These are phyloP conservation scores for Sporothrix brunneoviolacea DNA, from an alignment of 2,329 filamentous ascomycete genomes.

Conservation along the genomic window DNA sequence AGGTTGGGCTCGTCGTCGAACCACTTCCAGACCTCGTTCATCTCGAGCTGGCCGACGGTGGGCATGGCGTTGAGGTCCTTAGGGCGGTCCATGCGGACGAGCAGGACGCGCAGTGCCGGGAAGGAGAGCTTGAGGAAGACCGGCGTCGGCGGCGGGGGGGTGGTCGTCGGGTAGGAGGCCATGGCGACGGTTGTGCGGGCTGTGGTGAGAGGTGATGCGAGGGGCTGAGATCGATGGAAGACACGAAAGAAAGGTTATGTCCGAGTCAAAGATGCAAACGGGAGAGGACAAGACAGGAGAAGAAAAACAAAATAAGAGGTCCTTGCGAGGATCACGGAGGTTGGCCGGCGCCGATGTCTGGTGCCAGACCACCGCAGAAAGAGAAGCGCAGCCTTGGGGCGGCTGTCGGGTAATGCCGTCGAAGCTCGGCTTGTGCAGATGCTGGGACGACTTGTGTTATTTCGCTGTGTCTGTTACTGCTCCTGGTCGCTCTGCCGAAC, in stretches of 20 bases:
- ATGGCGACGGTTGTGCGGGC: background rate
- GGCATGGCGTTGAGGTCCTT: conserved; percentile 40
- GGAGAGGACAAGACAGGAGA: background rate
- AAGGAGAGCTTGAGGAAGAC: conserved; percentile 33
- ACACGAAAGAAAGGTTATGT: background rate
- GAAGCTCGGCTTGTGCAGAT: conserved; percentile 5
- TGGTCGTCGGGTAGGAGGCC: conserved; percentile 21
- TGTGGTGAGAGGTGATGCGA: background rate
- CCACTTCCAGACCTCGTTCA: conserved; percentile 44
- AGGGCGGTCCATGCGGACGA: conserved; percentile 47
- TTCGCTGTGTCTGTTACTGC: no score
- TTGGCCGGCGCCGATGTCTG: no score
- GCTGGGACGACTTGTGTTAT: background rate
- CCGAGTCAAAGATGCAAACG: background rate
- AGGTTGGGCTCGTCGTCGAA: conserved; percentile 45
- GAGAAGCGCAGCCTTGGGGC: no score
- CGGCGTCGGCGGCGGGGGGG: conserved; percentile 27
- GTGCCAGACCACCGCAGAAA: no score
- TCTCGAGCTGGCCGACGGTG: conserved; percentile 39
- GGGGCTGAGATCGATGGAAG: background rate
- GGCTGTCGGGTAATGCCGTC: no score
- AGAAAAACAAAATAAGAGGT: background rate
- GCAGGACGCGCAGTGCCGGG: conserved; percentile 40
- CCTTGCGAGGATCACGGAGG: background rate
- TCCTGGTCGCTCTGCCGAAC: no score